These are phyloP conservation scores for Tricholoma hemisulphureum DNA, from an alignment of 768 basidiomycete species.

Conservation along the genomic window DNA sequence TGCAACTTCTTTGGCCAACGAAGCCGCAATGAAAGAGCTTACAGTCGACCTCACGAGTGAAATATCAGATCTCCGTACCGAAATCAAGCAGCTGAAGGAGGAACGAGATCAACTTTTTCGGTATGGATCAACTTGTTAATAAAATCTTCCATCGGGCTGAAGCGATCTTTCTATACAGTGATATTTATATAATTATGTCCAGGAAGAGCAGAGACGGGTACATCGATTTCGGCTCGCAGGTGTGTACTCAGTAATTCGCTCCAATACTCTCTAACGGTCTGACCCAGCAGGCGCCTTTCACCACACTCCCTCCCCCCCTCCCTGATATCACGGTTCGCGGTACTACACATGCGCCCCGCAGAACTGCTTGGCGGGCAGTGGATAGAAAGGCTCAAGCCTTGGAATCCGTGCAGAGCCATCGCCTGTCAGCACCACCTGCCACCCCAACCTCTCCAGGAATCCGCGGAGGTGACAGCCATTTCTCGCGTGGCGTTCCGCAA, in stretches of 20 bases:
- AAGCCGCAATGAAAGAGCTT: constrained; percentile 12
- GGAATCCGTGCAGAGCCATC: not conserved
- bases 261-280: not conserved
- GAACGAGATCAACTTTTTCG: constrained; percentile 12
- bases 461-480: not conserved
- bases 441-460: not conserved
- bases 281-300: not conserved
- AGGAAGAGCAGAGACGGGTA: not conserved
- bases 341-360: not conserved
- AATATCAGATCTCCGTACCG: constrained; percentile 7
- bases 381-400: not conserved
- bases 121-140: not conserved
- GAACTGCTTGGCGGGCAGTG: not conserved
- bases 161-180: constrained; percentile 1
- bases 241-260: not conserved
- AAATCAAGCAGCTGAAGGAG: constrained; percentile 9
- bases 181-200: constrained; percentile 16
- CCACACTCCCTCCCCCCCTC: not conserved
- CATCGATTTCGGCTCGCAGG: not conserved
- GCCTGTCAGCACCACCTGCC: not conserved
- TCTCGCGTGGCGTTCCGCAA: not conserved
- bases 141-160: not conserved
- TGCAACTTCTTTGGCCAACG: not conserved
- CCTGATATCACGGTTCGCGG: not conserved
- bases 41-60: constrained; percentile 9